phyloP scores from a whole-genome alignment of 192 early-diverging fungal species.

The Backusella liffmaniae region DNA sequence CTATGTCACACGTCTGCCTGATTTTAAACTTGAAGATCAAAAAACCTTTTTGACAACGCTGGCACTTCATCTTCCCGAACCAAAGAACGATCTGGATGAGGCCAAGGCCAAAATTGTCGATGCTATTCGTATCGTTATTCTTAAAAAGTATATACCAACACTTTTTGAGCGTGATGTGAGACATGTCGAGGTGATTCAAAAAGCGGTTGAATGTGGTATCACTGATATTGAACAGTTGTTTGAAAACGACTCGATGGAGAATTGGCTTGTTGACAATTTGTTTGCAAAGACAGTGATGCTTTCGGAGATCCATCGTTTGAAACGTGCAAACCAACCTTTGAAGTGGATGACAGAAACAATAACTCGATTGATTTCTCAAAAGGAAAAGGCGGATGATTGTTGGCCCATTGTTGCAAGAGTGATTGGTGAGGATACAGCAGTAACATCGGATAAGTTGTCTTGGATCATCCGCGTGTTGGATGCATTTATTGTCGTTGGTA shows the following conservation, averaged over 20 bases:
- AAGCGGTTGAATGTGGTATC: conserved; percentile 8
- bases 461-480: conserved; percentile 52
- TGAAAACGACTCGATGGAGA: not conserved
- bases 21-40: not conserved
- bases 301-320: conserved; percentile 3
- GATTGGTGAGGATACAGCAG: not conserved
- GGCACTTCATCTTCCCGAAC: conserved; percentile 6
- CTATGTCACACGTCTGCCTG: not conserved
- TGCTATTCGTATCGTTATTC: not conserved
- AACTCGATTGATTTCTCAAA: not conserved
- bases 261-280: not conserved
- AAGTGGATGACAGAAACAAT: conserved; percentile 6
- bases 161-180: not conserved
- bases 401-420: conserved; percentile 5
- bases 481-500: conserved; percentile 44
- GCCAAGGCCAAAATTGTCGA: not conserved
- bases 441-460: conserved; percentile 23
- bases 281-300: conserved; percentile 10
- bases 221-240: conserved; percentile 2
- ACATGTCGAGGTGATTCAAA: not conserved
- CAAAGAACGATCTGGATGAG: not conserved
- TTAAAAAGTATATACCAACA: conserved; percentile 2
- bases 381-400: not conserved
- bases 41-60: conserved; percentile 5
- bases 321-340: not conserved